phyloP scores from a whole-genome alignment of 1,284 basidiomycete genomes.

The Boletus semigastroideus region DNA sequence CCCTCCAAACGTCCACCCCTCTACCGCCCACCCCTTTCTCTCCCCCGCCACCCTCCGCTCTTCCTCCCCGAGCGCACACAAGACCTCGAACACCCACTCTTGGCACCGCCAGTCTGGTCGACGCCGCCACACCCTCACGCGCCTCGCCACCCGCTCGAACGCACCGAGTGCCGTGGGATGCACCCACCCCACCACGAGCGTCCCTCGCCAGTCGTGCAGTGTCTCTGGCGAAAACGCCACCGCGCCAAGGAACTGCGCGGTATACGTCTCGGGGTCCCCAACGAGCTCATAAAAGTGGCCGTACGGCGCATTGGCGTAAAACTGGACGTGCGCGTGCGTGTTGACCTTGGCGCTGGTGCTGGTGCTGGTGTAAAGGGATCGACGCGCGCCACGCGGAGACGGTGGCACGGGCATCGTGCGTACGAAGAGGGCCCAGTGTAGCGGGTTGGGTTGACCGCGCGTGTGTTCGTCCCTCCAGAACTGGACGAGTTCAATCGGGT shows the following conservation, averaged over 20 bases:
- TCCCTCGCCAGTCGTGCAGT: conserved; percentile 24
- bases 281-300: conserved; percentile 28
- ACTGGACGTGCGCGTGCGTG: too few species aligned
- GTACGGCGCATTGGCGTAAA: neutral
- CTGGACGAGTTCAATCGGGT: conserved; percentile 30
- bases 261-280: conserved; percentile 26
- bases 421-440: conserved; percentile 33
- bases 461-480: conserved; percentile 26
- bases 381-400: neutral
- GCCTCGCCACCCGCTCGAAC: conserved; percentile 17
- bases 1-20: neutral
- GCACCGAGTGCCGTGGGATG: conserved; percentile 7
- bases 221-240: conserved; percentile 6
- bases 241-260: conserved; percentile 12
- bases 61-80: conserved; percentile 8
- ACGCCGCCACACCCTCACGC: conserved; percentile 16
- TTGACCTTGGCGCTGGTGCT: too few species aligned
- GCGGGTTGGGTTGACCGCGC: conserved; percentile 8
- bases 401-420: conserved; percentile 12
- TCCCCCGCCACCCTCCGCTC: neutral
- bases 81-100: conserved; percentile 29
- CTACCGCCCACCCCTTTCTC: neutral
- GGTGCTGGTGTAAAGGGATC: too few species aligned
- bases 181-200: conserved; percentile 24
- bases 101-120: conserved; percentile 25